Percentiles rank a stretch among this genome's conserved stretches.
Evolutionary conservation across 2,329 filamentous ascomycete genomes (phyloP).

Genomic region (Penicillium brasilianum): DNA sequence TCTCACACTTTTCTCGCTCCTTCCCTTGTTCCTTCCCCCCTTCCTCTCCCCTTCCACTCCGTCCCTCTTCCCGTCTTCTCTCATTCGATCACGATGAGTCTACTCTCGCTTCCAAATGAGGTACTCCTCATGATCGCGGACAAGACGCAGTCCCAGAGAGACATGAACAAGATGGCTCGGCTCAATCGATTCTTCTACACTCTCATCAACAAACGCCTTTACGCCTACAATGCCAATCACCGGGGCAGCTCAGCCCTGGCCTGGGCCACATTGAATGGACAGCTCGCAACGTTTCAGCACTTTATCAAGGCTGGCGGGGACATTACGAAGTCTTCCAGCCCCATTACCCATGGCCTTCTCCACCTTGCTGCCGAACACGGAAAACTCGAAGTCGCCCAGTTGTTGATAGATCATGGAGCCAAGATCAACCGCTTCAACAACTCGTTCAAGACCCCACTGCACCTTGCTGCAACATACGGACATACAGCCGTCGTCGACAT

Average conservation of each 20-base stretch:
- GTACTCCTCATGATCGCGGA: neutral
- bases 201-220: neutral
- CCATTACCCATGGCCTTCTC: neutral
- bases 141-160: neutral
- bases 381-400: neutral
- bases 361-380: neutral
- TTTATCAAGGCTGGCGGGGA: neutral
- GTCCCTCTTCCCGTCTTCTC: too few species aligned
- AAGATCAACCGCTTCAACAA: neutral
- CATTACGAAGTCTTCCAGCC: neutral
- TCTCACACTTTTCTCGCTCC: too few species aligned
- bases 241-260: neutral
- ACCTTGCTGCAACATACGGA: neutral
- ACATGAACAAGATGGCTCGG: neutral
- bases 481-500: neutral
- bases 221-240: neutral
- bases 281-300: neutral
- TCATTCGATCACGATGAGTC: neutral
- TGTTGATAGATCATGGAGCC: neutral
- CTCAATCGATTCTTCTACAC: neutral
- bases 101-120: neutral
- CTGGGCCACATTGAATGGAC: neutral
- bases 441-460: neutral
- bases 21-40: too few species aligned
- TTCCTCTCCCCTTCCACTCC: too few species aligned